Percentiles rank a stretch among this genome's conserved stretches.
phyloP scores from a whole-genome alignment of 208 protist genomes.

The Trypanosoma avium region DNA sequence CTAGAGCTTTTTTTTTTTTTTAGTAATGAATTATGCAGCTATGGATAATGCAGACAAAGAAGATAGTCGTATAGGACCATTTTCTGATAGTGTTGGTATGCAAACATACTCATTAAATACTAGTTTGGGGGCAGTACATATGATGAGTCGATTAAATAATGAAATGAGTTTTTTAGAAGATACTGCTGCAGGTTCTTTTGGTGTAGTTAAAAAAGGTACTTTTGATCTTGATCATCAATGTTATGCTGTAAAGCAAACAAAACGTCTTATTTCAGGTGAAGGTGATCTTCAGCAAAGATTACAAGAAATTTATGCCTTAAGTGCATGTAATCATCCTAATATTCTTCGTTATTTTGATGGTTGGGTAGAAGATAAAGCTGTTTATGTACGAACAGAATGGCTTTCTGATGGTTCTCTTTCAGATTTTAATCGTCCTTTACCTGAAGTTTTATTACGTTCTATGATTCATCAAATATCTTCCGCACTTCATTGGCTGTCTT shows the following conservation, averaged over 20 bases:
- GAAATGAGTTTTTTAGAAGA: constrained; percentile 77
- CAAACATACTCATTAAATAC: constrained; percentile 35
- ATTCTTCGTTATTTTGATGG: constrained; percentile 85
- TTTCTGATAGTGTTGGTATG: constrained; percentile 24
- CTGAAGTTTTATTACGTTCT: constrained; percentile 40
- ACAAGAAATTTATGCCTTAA: constrained; percentile 80
- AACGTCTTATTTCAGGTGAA: constrained; percentile 66
- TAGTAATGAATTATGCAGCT: neutral
- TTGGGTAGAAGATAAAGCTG: constrained; percentile 82
- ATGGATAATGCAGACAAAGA: constrained; percentile 8
- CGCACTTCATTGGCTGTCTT: constrained; percentile 77
- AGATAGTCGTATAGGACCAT: constrained; percentile 3
- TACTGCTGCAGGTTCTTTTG: constrained; percentile 68
- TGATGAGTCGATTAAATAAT: constrained; percentile 69
- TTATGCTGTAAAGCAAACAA: constrained; percentile 86
- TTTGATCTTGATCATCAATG: constrained; percentile 59
- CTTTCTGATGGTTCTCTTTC: constrained; percentile 47
- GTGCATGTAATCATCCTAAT: constrained; percentile 64
- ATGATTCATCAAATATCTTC: constrained; percentile 69
- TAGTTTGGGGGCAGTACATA: constrained; percentile 33
- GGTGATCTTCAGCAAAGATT: constrained; percentile 75
- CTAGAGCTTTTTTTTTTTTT: neutral
- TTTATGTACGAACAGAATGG: constrained; percentile 81
- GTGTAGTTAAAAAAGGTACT: constrained; percentile 52
- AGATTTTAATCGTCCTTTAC: constrained; percentile 35